phyloP scores from a whole-genome alignment of 495 filamentous ascomycete genomes.

The Annulohypoxylon nitens region DNA sequence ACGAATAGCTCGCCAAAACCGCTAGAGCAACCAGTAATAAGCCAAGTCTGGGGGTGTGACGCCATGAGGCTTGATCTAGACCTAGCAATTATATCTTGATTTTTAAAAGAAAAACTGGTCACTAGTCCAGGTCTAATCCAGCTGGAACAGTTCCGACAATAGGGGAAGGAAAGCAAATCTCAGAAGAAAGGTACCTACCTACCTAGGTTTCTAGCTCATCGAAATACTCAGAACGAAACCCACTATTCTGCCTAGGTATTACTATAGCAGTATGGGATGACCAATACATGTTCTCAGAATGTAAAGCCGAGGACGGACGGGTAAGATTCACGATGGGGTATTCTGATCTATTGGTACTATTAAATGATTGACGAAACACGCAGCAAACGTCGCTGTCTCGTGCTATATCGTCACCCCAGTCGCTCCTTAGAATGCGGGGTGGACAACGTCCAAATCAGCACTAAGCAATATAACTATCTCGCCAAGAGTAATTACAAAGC shows the following conservation, averaged over 20 bases:
- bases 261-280: neutral
- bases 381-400: neutral
- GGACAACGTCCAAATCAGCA: neutral
- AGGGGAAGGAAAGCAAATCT: neutral
- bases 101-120: neutral
- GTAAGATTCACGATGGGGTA: neutral
- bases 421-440: neutral
- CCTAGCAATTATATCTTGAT: neutral
- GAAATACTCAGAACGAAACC: neutral
- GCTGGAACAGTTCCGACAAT: too few species aligned
- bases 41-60: constrained; percentile 46
- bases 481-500: neutral
- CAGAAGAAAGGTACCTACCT: neutral
- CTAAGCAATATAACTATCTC: neutral
- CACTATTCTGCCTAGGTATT: neutral
- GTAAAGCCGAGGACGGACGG: neutral
- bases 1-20: constrained; percentile 60
- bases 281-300: neutral
- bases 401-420: neutral
- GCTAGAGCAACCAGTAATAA: constrained; percentile 62
- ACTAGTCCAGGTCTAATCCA: neutral
- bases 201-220: neutral
- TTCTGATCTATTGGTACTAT: neutral
- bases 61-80: constrained; percentile 1
- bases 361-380: neutral